Evolutionary conservation across 345 rosid species (phyloP), one percentile per base, ranked within the genome.

Genomic region (Moringa oleifera): DNA sequence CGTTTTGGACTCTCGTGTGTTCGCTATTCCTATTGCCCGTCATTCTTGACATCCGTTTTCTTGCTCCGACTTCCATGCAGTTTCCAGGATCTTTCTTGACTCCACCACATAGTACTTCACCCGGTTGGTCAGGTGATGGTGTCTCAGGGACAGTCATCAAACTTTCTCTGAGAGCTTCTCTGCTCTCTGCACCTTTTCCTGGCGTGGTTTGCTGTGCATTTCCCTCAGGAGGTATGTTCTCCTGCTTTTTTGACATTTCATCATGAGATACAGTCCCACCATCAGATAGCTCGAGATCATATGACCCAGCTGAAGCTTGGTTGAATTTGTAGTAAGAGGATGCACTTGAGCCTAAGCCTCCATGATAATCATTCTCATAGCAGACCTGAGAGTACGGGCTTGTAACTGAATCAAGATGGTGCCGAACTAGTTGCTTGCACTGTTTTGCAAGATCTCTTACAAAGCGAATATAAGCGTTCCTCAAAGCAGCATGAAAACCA

Each of bases 61-160:
- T 85, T 2, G 85, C 84, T 67, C 96, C 98, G 55, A 74, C 68
- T 54, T 90, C 98, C 59, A 67, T 67, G 61, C 81, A 76, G 59
- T 87, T 88, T 6, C 88, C 95, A 33, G 58, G 77, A 33, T 94
- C 97, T 79, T 87, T 89, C 81, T 86, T 88, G 54, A 70, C 67
- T 63, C 75, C 82, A 53, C 73, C 86, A 57, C 69, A 76, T 23
- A 25, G 68, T 58, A 73, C 51, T 45, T 90, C 97, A 61, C 87
- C 68, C 53, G 97, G 93, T 75, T 86, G 96, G 28, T 94, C 99
- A 25, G 97, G 99, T 63, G 99, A 94, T 54, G 99, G 99, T 0
- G 99, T 94, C 81, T 94, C 99, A 25, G 99, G 99, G 55, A 90
- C 85, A 54, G 97, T 90, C 83, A 94, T 79, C 59, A 77, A 88